These are phyloP conservation scores for Myotisia sp. DNA, from an alignment of 2,329 filamentous ascomycete genomes.

Conservation along the genomic window DNA sequence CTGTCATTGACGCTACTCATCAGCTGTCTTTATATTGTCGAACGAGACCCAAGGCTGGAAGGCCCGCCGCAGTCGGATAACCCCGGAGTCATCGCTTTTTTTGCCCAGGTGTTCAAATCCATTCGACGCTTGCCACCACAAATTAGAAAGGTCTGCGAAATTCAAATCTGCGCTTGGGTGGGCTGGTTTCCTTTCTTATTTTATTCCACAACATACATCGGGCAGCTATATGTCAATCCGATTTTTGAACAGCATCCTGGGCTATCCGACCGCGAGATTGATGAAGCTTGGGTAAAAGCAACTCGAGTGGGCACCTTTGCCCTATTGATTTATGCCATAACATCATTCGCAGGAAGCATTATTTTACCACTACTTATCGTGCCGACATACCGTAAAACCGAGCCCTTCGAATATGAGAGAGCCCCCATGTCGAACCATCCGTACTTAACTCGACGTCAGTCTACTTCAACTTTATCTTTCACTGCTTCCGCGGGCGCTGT, in stretches of 20 bases:
- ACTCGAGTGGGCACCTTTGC: conserved; percentile 83
- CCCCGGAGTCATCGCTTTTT: conserved; percentile 61
- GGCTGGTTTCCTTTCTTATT: conserved; percentile 94
- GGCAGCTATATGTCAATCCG: conserved; percentile 80
- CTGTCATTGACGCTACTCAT: conserved; percentile 56
- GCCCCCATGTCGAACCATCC: conserved; percentile 12
- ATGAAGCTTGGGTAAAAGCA: conserved; percentile 66
- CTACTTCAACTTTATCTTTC: conserved; percentile 22
- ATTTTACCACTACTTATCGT: conserved; percentile 74
- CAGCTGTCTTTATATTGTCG: conserved; percentile 55
- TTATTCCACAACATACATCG: conserved; percentile 88
- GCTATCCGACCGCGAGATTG: conserved; percentile 61
- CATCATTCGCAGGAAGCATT: conserved; percentile 68
- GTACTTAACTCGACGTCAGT: conserved; percentile 17
- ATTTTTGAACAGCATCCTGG: conserved; percentile 63
- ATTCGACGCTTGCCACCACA: conserved; percentile 68
- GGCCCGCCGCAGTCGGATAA: conserved; percentile 46
- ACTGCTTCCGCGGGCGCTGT: conserved; percentile 21
- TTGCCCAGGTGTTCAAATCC: conserved; percentile 60
- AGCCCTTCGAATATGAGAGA: conserved; percentile 7
- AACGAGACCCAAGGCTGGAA: conserved; percentile 67
- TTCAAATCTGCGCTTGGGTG: conserved; percentile 80
- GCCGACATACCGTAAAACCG: conserved; percentile 48
- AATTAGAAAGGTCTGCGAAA: conserved; percentile 64
- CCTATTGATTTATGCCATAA: conserved; percentile 72